Evolutionary conservation across 305 asterid species (phyloP).

Genomic region (Lippia alba): DNA sequence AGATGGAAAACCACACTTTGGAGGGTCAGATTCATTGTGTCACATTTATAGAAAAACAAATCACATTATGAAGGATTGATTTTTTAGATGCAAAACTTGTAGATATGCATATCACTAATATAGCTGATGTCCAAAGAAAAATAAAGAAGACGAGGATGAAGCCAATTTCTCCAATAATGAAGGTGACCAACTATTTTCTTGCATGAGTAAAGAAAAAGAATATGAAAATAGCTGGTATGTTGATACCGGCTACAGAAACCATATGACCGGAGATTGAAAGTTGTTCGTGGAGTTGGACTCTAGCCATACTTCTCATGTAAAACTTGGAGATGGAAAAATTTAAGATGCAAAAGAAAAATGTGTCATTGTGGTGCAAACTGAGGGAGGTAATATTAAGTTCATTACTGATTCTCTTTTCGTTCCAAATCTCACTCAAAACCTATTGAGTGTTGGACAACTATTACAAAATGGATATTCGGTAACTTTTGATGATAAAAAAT

Average conservation of each 20-base stretch:
- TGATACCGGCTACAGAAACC: background rate
- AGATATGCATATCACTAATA: background rate
- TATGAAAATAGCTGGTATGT: background rate
- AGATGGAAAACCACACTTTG: no score
- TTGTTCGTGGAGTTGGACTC: background rate
- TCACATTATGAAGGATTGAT: slow-evolving; percentile 19
- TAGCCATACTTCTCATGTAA: no score
- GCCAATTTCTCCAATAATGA: background rate
- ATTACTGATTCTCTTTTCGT: no score
- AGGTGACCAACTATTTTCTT: background rate
- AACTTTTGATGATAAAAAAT: no score
- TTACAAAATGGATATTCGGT: no score
- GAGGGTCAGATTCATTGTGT: no score
- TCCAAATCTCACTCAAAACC: no score
- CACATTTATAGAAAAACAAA: slow-evolving; percentile 21
- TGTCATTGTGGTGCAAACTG: background rate
- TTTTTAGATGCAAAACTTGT: background rate
- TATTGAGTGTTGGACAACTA: no score
- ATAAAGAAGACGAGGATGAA: background rate
- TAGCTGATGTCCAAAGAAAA: background rate
- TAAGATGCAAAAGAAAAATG: background rate
- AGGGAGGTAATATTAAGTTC: no score
- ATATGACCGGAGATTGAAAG: background rate
- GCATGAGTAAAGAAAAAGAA: background rate
- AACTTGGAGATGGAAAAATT: no score